A percentile compares a stretch with the other conserved stretches of the same genome.
These are phyloP conservation scores for Melampsora americana DNA, from an alignment of 1,284 basidiomycete species.

Conservation along the genomic window DNA sequence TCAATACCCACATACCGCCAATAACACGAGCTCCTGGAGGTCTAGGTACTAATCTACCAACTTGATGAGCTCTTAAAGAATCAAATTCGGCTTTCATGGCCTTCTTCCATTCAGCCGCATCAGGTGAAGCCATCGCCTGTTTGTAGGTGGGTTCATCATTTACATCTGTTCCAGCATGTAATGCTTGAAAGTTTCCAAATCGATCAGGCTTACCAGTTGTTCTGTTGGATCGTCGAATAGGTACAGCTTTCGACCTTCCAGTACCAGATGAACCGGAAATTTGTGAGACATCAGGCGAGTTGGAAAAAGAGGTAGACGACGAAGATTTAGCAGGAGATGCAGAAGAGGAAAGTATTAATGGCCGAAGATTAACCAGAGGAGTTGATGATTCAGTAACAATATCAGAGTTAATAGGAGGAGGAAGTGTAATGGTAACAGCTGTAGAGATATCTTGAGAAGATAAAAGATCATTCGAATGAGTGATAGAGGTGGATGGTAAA, in stretches of 20 bases:
- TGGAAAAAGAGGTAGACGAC: not conserved
- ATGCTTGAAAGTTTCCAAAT: too few species aligned
- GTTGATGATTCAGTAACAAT: too few species aligned
- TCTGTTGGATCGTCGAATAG: too few species aligned
- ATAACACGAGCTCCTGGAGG: not conserved
- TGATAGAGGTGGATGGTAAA: too few species aligned
- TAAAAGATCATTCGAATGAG: not conserved
- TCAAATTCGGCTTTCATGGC: not conserved
- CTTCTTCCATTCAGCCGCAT: too few species aligned
- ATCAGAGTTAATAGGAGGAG: not conserved
- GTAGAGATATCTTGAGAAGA: not conserved
- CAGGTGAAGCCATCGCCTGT: not conserved
- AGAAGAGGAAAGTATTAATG: not conserved
- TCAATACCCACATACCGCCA: constrained; percentile 11
- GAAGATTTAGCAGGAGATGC: not conserved
- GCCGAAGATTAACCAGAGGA: too few species aligned
- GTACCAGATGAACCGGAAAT: too few species aligned
- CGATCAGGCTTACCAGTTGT: too few species aligned
- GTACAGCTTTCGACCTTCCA: too few species aligned
- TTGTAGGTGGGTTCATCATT: not conserved
- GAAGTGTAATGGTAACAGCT: not conserved
- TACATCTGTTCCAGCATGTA: too few species aligned
- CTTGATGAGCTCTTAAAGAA: not conserved
- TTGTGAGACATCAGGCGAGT: not conserved
- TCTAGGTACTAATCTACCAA: not conserved